Evolutionary conservation across 1,284 basidiomycete genomes (phyloP), one percentile per base, ranked within the genome.

Genomic region (Apiotrichum akiyoshidainum): DNA sequence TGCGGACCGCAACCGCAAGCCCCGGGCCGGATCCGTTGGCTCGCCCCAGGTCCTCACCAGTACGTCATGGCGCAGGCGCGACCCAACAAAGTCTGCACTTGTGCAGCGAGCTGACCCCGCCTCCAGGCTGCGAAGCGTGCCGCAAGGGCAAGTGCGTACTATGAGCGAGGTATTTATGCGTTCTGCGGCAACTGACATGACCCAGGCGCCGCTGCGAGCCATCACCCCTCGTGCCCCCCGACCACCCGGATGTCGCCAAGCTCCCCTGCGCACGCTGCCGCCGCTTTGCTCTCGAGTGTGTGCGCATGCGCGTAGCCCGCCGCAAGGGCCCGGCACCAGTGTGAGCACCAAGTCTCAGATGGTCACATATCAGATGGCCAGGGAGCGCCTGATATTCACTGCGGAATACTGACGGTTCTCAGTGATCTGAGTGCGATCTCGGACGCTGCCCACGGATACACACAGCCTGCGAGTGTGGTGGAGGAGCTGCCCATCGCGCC

Each of bases 171-270:
- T 17, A 8, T 19, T 26, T 49, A 13, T 31, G 19, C 17, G 33
- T 46, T 31, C 31, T 40, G 13, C 14, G 41, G 57, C 64, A 47
- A 79, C 66, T 22, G 76, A 74, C 21, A 35, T 46, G n/a, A n/a
- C 4, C n/a, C 52, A 74, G 71, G 50, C 71, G 72, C 17, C 69
- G 72, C 12, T 75, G 73, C 48, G 73, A 74, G 34, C 73, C 73
- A 2, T 72, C 73, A 0, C 73, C 73, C 14, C 63, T 75, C 5
- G 72, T 75, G 3, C 68, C 72, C 1, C 62, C 69, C 1, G 65
- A 68, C 46, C 72, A 75, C 54, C 73, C 72, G 0, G 72, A 74
- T 45, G 68, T 65, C 8, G 69, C 69, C n/a, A 73, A 68, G 47
- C 64, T 74, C 5, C 73, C 73, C 1, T 75, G 73, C 54, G 73